Base-by-base conservation (phyloP, 148 eudicot species). In the Vaccinium myrtillus region DNA sequence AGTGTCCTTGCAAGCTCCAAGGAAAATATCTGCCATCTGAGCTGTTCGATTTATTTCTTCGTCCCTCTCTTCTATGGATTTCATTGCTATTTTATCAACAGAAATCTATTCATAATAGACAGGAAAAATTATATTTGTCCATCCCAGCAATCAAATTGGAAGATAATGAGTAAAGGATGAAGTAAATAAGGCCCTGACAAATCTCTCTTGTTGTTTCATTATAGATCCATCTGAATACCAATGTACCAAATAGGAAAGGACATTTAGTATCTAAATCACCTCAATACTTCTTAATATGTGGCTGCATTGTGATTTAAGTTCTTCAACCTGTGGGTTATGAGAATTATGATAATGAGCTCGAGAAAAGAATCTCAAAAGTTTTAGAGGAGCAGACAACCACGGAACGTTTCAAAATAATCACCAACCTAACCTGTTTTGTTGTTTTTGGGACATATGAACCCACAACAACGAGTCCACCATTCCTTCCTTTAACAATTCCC, bases 391-490 rank as follows among this genome's bases (percentile, higher is more conserved):
- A 83, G 53, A 73, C 70, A 82, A 36, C 25, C 39, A 10, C 19
- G 36, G 32, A 76, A 78, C 36, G 16, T 30, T 8, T 2, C 4
- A 49, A 36, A 18, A 3, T 12, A 58, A 79, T 16, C 14, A 65
- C 23, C 25, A 55, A 27, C 63, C 70, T 48, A 84, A 96, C 99
- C 98, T 97, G 98, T 83, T 92, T 97, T 77, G 98, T 97, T 63
- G 99, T 97, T 89, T 97, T 97, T 30, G 99, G 98, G 83, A 97
- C 99, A 91, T 97, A 94, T 78, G 99, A 97, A 82, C 99, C 99
- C 75, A 97, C 98, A 88, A 97, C 90, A 65, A 97, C 91, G 25
- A 97, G 98, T 84, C 98, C 99, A 76, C 99, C 99, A 89, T 84
- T 84, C 80, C 84, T 91, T 84, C 89, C 93, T 86, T 87, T 90